Conservation (phyloP, 106 monocot genomes). For the Acorus gramineus region DNA sequence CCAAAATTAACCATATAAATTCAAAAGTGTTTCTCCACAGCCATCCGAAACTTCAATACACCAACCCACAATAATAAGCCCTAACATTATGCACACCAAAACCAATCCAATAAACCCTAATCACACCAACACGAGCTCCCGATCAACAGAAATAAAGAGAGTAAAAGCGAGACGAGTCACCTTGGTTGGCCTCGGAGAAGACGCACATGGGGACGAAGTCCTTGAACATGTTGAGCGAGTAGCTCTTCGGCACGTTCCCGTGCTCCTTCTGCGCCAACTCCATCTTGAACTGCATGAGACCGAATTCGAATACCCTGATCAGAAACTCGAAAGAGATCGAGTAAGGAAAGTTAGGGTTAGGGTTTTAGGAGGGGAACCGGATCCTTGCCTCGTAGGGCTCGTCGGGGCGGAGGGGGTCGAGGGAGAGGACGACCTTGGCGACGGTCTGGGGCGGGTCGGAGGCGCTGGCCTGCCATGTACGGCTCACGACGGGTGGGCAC, state of each 20-base stretch:
- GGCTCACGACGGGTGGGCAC: constrained; percentile 71
- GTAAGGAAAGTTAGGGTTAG: background rate
- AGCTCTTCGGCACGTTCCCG: constrained; percentile 85
- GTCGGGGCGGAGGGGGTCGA: constrained; percentile 72
- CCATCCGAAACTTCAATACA: too few relatives aligned
- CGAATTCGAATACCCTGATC: too few relatives aligned
- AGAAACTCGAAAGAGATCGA: too few relatives aligned
- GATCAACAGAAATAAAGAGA: too few relatives aligned
- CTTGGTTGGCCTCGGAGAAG: constrained; percentile 84
- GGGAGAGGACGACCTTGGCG: constrained; percentile 93
- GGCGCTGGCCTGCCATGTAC: constrained; percentile 64
- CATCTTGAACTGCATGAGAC: constrained; percentile 77
- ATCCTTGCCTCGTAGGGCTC: constrained; percentile 45
- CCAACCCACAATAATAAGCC: too few relatives aligned
- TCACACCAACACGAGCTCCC: too few relatives aligned
- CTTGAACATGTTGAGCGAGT: constrained; percentile 93
- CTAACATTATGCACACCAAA: too few relatives aligned
- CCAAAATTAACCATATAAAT: too few relatives aligned
- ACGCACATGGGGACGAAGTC: constrained; percentile 96
- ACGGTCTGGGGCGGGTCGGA: constrained; percentile 29
- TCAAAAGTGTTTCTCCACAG: too few relatives aligned
- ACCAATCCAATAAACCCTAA: too few relatives aligned
- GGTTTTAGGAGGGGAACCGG: background rate
- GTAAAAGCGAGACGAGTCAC: constrained; percentile 15
- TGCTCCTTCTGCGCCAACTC: constrained; percentile 63